Evolutionary conservation across 495 filamentous ascomycete genomes (phyloP), one percentile per base, ranked within the genome.

Genomic region (Aspergillus coremiiformis): DNA sequence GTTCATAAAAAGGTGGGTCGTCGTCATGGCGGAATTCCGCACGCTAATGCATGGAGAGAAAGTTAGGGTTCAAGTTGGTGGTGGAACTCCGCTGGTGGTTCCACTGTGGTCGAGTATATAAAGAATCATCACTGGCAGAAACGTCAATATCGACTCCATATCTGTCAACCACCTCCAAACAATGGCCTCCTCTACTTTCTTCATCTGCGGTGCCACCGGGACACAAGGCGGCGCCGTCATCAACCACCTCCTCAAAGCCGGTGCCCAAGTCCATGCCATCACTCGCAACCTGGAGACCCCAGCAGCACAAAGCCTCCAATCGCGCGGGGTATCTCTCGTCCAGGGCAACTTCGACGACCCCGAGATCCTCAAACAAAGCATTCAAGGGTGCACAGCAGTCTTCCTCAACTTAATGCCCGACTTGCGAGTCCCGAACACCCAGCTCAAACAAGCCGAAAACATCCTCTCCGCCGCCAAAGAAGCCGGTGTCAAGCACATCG

Each of bases 181-280:
- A 30, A 67, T 55, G 68, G 53, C 66, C 58, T 26, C 64, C 14
- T 50, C 55, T 1, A 64, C 54, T 23, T 67, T 71, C 27, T 74
- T 78, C 55, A 66, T 78, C 45, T 66, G 66, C 52, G 66, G 66
- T 39, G 78, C 74, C 17, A 82, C 75, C 6, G 78, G 78, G 44
- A 61, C 64, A 21, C 76, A 77, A 60, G 78, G 78, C 42, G 62
- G 66, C 20, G 72, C 68, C 19, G 53, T 77, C 17, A 63, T 63
- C 50, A 54, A 64, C 21, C 63, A 71, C 26, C 65, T 80, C 11
- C 63, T 69, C 20, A 47, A 63, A 20, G 23, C 68, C 2, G 63
- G 58, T 15, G 65, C 65, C 61, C 44, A 52, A 14, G 65, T 78
- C 30, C 67, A 71, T 45, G 66, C 73, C 12, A 68, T 75, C 6